Percentiles rank a stretch among this genome's conserved stretches.
Conservation (phyloP, 768 basidiomycete species). For the Boletus sensibilis region DNA sequence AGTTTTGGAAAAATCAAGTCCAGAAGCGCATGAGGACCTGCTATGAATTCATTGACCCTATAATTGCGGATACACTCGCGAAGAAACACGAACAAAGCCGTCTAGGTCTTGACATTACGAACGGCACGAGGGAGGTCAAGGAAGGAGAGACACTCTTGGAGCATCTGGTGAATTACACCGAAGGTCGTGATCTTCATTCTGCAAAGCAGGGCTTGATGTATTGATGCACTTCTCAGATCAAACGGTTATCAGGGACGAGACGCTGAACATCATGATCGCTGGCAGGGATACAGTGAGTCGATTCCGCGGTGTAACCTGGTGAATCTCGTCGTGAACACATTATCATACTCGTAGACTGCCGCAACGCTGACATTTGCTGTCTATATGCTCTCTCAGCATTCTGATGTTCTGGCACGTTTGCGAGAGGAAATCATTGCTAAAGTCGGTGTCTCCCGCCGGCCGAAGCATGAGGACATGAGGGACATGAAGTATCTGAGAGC, state of each 20-base stretch:
- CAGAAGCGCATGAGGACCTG: slow-evolving; percentile 41
- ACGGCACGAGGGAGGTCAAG: slow-evolving; percentile 26
- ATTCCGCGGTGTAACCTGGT: neutral
- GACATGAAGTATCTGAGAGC: slow-evolving; percentile 66
- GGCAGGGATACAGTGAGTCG: slow-evolving; percentile 44
- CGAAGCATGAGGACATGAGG: slow-evolving; percentile 54
- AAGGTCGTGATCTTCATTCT: slow-evolving; percentile 37
- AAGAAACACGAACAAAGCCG: slow-evolving; percentile 29
- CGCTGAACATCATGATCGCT: slow-evolving; percentile 31
- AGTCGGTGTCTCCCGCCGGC: slow-evolving; percentile 48
- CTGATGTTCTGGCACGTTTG: slow-evolving; percentile 45
- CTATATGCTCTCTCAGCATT: slow-evolving; percentile 53
- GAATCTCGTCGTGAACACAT: neutral
- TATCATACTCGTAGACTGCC: slow-evolving; percentile 25
- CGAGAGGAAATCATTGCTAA: slow-evolving; percentile 55
- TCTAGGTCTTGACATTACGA: slow-evolving; percentile 5
- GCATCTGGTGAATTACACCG: slow-evolving; percentile 51
- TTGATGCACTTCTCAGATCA: slow-evolving; percentile 17
- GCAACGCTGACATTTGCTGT: slow-evolving; percentile 35
- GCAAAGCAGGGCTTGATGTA: neutral
- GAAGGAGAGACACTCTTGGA: slow-evolving; percentile 49
- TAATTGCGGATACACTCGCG: slow-evolving; percentile 42
- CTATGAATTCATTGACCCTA: slow-evolving; percentile 46
- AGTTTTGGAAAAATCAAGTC: slow-evolving; percentile 44
- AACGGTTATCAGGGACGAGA: slow-evolving; percentile 26